Evolutionary conservation across 1,139 yeast genomes (phyloP), one percentile per base, ranked within the genome.

Genomic region (Suhomyces terraborum): DNA sequence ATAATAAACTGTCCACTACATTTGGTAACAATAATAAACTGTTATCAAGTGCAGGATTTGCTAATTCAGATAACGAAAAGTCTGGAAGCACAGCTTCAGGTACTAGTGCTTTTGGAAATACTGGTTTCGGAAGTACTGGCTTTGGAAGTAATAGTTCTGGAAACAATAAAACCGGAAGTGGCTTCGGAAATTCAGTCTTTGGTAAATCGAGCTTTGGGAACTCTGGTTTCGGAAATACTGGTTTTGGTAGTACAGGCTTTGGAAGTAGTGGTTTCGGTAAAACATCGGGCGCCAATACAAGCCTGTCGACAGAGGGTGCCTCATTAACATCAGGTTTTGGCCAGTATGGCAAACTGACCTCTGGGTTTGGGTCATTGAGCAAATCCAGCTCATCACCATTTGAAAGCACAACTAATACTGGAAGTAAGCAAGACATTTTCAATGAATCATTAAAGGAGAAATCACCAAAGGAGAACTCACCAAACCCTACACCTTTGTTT

Each of bases 11-110:
- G n/a, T n/a, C 26, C 8, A 25, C 17, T 4, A 7, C 31, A 3
- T 27, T 17, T 16, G 31, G 31, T 16, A 16, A 27, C 27, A 4
- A 9, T 6, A 27, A 27, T 8, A 3, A 19, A 16, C 8, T 10
- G 3, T 6, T 3, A 16, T 14, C 22, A 20, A 12, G 8, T 12
- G 14, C 32, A 4, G 13, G 24, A 6, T 17, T 12, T 6, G 32
- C 16, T 3, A 18, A 12, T 19, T n/a, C 23, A 20, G 16, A n/a
- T n/a, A n/a, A n/a, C n/a, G n/a, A n/a, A n/a, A n/a, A n/a, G n/a
- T 33, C 42, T 26, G 49, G 50, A 3, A 32, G 41, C 12, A 35
- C 44, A 13, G 44, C 47, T 3, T 48, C 51, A 40, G 55, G 50
- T 3, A 19, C 32, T 14, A 20, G 41, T 10, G 48, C 43, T 17